Base-by-base conservation (phyloP, 805 yeast genomes). In the Jamesozyma gamospora region DNA sequence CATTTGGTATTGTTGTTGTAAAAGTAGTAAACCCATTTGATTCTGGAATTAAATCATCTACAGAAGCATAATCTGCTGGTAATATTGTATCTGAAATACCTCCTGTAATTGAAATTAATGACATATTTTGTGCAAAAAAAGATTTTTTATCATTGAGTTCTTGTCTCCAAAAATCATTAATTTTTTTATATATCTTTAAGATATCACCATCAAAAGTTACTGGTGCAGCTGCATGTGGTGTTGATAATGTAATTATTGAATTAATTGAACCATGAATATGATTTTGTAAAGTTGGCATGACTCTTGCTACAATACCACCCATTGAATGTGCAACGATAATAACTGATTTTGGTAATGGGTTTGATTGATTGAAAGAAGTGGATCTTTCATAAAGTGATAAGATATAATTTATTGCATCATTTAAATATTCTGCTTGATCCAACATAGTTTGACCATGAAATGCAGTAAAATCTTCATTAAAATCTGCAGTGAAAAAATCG, bases 281-380 rank as follows among this genome's bases (percentile, higher is more conserved):
- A 53, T 86, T 88, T 1, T 86, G 82, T 39, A 90, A 62, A 0
- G 94, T 77, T 6, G 85, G 70, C 75, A 88, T 75, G 0, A 85
- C 79, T 42, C 97, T 69, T 3, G 95, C 82, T 1, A 92, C 97
- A 14, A 90, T 74, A 3, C 98, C 98, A 32, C 98, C 98, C 98
- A 90, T 90, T 0, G 97, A 90, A 63, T 90, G 98, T 2, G 86
- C 96, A 1, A 90, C 48, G 0, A 90, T 56, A 0, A 90, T 74
- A 1, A 90, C 94, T 0, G 95, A 82, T 21, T 60, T 56, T 0
- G 92, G 92, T 12, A 26, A 36, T 33, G 30, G 14, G 14, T 34
- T 17, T 35, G 30, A n/a, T n/a, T 34, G 17, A 13, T 31, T 39
- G 33, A 46, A 51, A 10, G 37, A 33, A 10, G 38, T 37, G 1